A percentile compares a stretch with the other conserved stretches of the same genome.
Conservation (phyloP, 345 rosid species). For the Geranium rotundifolium region DNA sequence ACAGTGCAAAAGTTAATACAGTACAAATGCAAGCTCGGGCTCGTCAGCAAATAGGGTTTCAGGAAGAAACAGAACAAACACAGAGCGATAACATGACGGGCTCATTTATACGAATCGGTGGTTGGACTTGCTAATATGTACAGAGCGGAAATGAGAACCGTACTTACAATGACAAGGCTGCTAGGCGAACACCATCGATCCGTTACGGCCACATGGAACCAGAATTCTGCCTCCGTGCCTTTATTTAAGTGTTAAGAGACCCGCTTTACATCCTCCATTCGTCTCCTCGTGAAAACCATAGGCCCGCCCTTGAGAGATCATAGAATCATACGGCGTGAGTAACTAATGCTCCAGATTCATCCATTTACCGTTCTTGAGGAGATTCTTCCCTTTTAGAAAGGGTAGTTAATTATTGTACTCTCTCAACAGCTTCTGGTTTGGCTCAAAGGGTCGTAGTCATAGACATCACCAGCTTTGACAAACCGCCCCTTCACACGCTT, state of each 20-base stretch:
- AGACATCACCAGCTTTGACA: conserved; percentile 92
- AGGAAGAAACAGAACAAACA: too few relatives aligned
- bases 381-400: conserved; percentile 14
- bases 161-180: neutral
- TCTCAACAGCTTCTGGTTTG: conserved; percentile 79
- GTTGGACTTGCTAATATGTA: neutral
- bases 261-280: neutral
- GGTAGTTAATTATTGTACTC: conserved; percentile 22
- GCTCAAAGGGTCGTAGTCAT: conserved; percentile 80
- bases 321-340: conserved; percentile 2
- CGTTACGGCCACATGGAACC: neutral
- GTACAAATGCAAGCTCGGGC: neutral
- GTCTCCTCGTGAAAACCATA: neutral
- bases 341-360: conserved; percentile 1
- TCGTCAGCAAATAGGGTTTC: neutral
- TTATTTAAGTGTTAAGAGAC: neutral
- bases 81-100: too few relatives aligned
- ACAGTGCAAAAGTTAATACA: neutral
- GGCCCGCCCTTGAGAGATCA: conserved; percentile 8
- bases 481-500: conserved; percentile 93
- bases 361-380: conserved; percentile 3
- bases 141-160: neutral
- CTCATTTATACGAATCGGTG: neutral
- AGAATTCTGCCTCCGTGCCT: conserved; percentile 5
- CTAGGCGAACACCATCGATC: neutral